Base-by-base conservation (phyloP, 116 monocot genomes). In the Iris pallida region DNA sequence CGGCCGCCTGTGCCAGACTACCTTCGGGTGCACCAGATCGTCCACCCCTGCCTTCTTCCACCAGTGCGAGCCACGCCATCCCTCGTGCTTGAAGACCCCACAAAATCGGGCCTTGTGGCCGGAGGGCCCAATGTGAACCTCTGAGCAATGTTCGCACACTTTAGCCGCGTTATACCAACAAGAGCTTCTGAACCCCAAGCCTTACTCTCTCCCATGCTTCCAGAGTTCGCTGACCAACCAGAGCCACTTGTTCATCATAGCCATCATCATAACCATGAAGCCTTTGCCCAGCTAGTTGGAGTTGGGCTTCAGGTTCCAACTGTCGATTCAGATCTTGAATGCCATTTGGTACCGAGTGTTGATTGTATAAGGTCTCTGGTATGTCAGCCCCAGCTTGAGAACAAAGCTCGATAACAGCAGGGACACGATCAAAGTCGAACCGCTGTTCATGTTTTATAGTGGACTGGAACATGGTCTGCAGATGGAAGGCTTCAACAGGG, bases 41-140 rank as follows among this genome's bases (percentile, higher is more conserved):
- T 85, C 77, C 51, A 97, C 81, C 54, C 66, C 85, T 3, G 97
- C 92, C 49, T 75, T 87, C 76, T 85, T 85, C 97, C 97, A 97
- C 44, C 78, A 74, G 61, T 97, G 97, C 18, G 68, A 61, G 2
- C 90, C 85, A 44, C 79, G 65, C 97, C 97, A 97, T 12, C 73
- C 77, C 72, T 97, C 90, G 16, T 59, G 69, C 47, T 87, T 87
- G 53, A 92, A 97, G n/a, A 97, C 67, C 30, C 97, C 97, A 71
- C 97, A 97, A 2, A 85, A 56, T 57, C 90, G 78, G 4, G 86
- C 92, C 70, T 87, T 92, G 56, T 97, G 86, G 45, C 92, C 92
- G 4, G 97, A 85, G 5, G 85, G 92, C n/a, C 97, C 97, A 42
- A 92, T 63, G 58, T 97, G 97, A 49, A 97, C 82, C 68, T 97